Conservation (phyloP, 1,284 basidiomycete species). For the Ceratobasidium sp. region DNA sequence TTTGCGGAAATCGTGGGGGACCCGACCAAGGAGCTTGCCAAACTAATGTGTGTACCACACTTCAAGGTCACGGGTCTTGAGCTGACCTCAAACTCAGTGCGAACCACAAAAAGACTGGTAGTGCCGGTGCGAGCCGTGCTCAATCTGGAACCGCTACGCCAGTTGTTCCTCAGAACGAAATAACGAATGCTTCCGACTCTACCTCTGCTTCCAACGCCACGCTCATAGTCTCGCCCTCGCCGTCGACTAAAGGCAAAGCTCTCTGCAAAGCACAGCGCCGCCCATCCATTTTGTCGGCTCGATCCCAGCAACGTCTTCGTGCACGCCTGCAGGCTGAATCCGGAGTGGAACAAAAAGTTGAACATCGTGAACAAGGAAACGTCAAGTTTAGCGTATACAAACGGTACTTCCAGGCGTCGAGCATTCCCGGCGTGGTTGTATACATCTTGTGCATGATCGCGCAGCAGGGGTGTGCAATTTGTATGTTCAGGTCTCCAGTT, state of each 20-base stretch:
- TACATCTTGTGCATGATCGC: conserved; percentile 67
- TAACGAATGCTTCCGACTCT: conserved; percentile 42
- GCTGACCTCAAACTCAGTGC: conserved; percentile 25
- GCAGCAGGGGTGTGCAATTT: conserved; percentile 52
- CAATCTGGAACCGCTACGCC: conserved; percentile 46
- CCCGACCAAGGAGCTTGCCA: conserved; percentile 72
- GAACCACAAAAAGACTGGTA: conserved; percentile 21
- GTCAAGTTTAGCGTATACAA: conserved; percentile 82
- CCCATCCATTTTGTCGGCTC: conserved; percentile 37
- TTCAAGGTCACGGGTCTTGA: conserved; percentile 14
- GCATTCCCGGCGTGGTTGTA: conserved; percentile 68
- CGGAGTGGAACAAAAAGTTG: conserved; percentile 51
- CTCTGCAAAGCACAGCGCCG: conserved; percentile 35
- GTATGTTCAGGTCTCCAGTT: conserved; percentile 35
- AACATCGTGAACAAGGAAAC: conserved; percentile 81
- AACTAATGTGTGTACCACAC: conserved; percentile 70
- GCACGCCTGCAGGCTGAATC: conserved; percentile 17
- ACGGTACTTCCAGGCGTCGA: conserved; percentile 81
- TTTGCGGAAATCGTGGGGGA: conserved; percentile 71
- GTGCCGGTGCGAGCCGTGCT: conserved; percentile 23
- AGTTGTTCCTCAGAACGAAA: conserved; percentile 41
- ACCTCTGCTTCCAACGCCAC: neutral
- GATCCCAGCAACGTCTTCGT: conserved; percentile 32
- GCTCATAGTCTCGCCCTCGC: neutral
- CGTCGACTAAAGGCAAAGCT: neutral